Base-by-base conservation (phyloP, 768 basidiomycete species). In the Amanita subjunquillea region DNA sequence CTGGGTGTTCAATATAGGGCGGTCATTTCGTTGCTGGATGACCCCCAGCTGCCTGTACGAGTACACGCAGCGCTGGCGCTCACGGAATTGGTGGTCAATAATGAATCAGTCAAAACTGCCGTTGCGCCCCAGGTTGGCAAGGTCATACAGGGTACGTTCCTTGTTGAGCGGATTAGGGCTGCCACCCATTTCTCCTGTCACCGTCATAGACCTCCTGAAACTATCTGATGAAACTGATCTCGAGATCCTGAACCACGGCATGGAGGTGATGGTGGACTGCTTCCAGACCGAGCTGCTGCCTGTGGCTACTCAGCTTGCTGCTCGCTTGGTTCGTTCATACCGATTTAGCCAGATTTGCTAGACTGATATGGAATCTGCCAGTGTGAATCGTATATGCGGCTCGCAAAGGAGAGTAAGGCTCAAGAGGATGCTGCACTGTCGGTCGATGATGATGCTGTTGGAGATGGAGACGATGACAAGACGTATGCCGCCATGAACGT, bases 171-270 rank as follows among this genome's bases (percentile, higher is more conserved):
- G 43, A 41, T 41, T 38, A 50, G 25, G 25, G n/a, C n/a, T 2
- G 9, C 27, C 23, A n/a, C 23, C 27, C 32, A 42, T 44, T 51
- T 12, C 22, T 15, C 2, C 36, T 37, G 36, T 57, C 20, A 30
- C 25, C 23, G 34, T 58, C 20, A 30, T 55, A 89, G 89, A 87
- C 63, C 72, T 93, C n/a, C 76, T 93, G 59, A 90, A 89, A 64
- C 74, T 95, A 41, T 82, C 87, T n/a, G 87, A 92, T 63, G 88
- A 93, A 67, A 91, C 89, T 42, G 91, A 94, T 63, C 70, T 95
- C 41, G 91, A 94, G 63, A 76, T 89, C 45, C 73, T 93, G 51
- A 91, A 89, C 61, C 74, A 72, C 55, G 79, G 85, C 60, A 90
- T 91, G 84, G 87, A 91, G 60, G 78, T 80, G 23, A 84, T 94